A percentile compares a stretch with the other conserved stretches of the same genome.
These are phyloP conservation scores for Diaporthe nobilis DNA, from an alignment of 2,329 filamentous ascomycete species.

Conservation along the genomic window DNA sequence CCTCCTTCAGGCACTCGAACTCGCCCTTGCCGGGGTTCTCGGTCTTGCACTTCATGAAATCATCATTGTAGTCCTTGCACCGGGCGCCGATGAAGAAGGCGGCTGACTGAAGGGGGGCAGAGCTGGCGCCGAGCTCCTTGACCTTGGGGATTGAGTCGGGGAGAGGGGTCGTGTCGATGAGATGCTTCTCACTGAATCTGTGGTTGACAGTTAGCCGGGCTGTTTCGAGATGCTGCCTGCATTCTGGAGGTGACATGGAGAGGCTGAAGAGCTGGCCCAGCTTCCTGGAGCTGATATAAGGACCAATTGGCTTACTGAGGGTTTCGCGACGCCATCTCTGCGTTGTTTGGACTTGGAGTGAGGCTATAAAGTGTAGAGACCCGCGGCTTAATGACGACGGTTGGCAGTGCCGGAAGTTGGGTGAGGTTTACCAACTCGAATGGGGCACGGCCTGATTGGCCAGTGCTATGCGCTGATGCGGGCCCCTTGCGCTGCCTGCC, in stretches of 20 bases:
- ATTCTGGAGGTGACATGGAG: background rate
- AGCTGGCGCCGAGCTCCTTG: conserved; percentile 92
- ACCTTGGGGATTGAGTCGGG: conserved; percentile 93
- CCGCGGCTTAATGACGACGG: conserved; percentile 26
- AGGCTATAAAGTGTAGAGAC: conserved; percentile 31
- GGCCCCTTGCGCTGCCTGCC: conserved; percentile 20
- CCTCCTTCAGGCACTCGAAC: conserved; percentile 95
- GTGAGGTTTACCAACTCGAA: conserved; percentile 34
- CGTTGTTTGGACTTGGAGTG: conserved; percentile 51
- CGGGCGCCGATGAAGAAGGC: conserved; percentile 97
- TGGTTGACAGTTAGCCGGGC: conserved; percentile 34
- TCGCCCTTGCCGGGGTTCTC: conserved; percentile 93
- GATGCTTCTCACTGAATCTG: conserved; percentile 94
- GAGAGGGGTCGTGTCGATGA: conserved; percentile 96
- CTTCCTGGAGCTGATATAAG: background rate
- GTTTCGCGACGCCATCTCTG: conserved; percentile 73
- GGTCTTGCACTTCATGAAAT: conserved; percentile 99
- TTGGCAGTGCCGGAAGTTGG: conserved; percentile 5
- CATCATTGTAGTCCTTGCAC: conserved; percentile 96
- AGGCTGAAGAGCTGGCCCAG: background rate
- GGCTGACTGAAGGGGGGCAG: conserved; percentile 90
- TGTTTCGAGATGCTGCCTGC: conserved; percentile 3
- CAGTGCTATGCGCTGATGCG: background rate
- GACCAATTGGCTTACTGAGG: conserved; percentile 64
- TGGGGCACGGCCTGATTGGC: conserved; percentile 26